These are phyloP conservation scores for Calocybe gangraenosa DNA, from an alignment of 768 basidiomycete genomes.

Conservation along the genomic window DNA sequence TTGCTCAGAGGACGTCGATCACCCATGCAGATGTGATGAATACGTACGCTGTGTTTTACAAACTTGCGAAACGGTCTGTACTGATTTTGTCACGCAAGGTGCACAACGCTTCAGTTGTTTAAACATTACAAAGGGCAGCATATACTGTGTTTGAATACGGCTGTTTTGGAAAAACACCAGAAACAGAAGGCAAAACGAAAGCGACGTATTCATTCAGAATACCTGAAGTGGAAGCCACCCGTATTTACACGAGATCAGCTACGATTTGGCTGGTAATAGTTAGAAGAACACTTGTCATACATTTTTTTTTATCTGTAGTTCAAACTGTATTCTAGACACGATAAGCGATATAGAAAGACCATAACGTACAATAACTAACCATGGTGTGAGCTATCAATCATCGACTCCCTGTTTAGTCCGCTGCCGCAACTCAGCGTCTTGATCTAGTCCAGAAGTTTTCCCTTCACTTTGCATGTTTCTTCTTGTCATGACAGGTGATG, in stretches of 20 bases:
- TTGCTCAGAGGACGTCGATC: slow-evolving; percentile 92
- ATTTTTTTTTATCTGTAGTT: no score
- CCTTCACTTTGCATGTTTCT: slow-evolving; percentile 22
- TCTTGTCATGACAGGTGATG: slow-evolving; percentile 57
- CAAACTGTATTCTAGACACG: slow-evolving; percentile 10
- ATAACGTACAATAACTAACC: no score
- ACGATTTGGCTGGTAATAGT: slow-evolving; percentile 59
- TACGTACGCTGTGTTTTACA: slow-evolving; percentile 62
- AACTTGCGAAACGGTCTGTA: background rate
- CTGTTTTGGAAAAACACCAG: slow-evolving; percentile 87
- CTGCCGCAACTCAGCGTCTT: slow-evolving; percentile 17
- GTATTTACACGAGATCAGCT: slow-evolving; percentile 88
- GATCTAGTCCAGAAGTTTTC: slow-evolving; percentile 14
- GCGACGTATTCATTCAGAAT: slow-evolving; percentile 73
- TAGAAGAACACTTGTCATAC: no score
- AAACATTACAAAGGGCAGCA: slow-evolving; percentile 96
- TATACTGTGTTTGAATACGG: slow-evolving; percentile 87
- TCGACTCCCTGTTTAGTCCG: slow-evolving; percentile 10
- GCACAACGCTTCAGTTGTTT: slow-evolving; percentile 90
- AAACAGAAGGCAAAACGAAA: slow-evolving; percentile 77
- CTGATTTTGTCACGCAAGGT: slow-evolving; percentile 46
- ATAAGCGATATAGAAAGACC: no score
- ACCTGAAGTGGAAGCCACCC: slow-evolving; percentile 92
- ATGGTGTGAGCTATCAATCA: no score
- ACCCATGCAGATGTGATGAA: slow-evolving; percentile 97